These are phyloP conservation scores for Sporothrix curviconia DNA, from an alignment of 2,329 filamentous ascomycete genomes.

Conservation along the genomic window DNA sequence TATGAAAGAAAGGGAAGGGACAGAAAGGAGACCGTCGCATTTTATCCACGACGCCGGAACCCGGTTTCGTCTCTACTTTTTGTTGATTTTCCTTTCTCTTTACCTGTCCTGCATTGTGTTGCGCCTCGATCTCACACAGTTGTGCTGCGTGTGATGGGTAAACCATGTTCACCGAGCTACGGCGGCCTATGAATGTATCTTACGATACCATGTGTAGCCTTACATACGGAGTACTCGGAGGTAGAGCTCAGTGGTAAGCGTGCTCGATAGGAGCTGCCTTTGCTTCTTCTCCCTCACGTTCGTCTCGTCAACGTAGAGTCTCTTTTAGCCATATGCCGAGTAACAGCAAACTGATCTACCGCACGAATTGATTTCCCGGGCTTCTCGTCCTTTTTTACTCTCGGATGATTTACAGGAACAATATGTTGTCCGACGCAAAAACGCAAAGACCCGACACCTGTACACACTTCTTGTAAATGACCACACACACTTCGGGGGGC, in stretches of 20 bases:
- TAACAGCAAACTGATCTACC: neutral
- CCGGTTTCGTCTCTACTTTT: conserved; percentile 11
- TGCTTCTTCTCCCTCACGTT: neutral
- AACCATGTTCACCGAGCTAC: too few species aligned
- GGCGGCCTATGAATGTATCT: too few species aligned
- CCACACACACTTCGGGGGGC: too few species aligned
- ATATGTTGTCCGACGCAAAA: neutral
- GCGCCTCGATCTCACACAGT: neutral
- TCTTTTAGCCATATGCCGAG: neutral
- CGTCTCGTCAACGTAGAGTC: neutral
- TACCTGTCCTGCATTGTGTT: neutral
- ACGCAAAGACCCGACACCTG: too few species aligned
- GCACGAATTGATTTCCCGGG: neutral
- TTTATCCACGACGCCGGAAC: neutral
- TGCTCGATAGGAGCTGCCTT: neutral
- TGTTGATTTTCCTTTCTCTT: neutral
- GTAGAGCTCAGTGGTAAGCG: neutral
- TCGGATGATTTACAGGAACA: conserved; percentile 1
- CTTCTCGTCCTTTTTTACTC: neutral
- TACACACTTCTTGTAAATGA: too few species aligned
- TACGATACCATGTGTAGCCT: too few species aligned
- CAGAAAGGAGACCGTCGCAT: neutral
- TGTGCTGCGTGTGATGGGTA: too few species aligned
- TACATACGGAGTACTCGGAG: too few species aligned
- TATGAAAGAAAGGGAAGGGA: neutral